phyloP scores from a whole-genome alignment of 2,329 filamentous ascomycete species.

The Aspergillus sp. region DNA sequence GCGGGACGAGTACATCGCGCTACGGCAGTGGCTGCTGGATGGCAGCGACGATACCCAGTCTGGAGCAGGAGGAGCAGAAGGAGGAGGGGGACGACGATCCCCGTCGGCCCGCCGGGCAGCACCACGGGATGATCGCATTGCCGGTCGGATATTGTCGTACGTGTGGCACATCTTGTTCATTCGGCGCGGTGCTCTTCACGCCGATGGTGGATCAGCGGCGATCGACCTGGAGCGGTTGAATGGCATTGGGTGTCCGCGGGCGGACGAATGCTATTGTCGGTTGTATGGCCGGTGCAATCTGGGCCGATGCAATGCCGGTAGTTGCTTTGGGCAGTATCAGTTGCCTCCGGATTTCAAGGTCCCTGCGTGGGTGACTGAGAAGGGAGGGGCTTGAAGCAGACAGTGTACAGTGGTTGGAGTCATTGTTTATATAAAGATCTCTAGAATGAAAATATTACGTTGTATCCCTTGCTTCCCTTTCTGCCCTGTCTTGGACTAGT shows the following conservation, averaged over 20 bases:
- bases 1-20: slow-evolving; percentile 53
- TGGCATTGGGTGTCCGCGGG: slow-evolving; percentile 38
- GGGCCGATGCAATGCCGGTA: slow-evolving; percentile 33
- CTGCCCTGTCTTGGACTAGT: no score
- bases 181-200: slow-evolving; percentile 16
- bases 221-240: slow-evolving; percentile 44
- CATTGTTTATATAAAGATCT: not conserved
- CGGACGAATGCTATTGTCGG: slow-evolving; percentile 48
- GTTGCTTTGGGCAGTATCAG: slow-evolving; percentile 44
- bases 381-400: not conserved
- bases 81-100: no score
- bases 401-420: not conserved
- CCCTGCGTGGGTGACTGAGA: slow-evolving; percentile 3
- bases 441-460: no score
- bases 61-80: no score
- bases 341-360: slow-evolving; percentile 14
- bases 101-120: slow-evolving; percentile 30
- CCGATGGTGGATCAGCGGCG: slow-evolving; percentile 14
- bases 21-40: slow-evolving; percentile 58
- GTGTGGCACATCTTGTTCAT: slow-evolving; percentile 55
- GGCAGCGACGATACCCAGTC: slow-evolving; percentile 18
- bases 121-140: slow-evolving; percentile 46
- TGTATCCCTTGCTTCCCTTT: no score
- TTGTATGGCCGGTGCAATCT: slow-evolving; percentile 47
- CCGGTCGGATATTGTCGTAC: slow-evolving; percentile 52